Base-by-base conservation (phyloP, 1,139 yeast genomes). In the Pichia sp. region DNA sequence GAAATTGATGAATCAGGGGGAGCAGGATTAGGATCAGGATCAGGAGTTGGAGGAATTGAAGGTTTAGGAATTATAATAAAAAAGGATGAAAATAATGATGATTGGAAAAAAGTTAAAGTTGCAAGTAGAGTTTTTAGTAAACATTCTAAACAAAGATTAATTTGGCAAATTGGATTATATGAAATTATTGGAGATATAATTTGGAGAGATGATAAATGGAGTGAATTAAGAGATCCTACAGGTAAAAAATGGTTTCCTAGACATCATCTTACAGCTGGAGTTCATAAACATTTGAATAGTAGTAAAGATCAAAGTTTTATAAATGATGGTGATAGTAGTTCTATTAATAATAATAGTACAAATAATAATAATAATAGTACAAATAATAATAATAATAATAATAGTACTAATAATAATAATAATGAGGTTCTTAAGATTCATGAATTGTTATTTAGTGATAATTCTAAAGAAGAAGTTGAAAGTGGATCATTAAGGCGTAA, bases 151-250 rank as follows among this genome's bases (percentile, higher is more conserved):
- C 60, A 57, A 38, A 58, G 46, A 26, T 58, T 70, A 33, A 64
- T 72, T 5, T 87, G 95, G 95, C 80, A 83, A 40, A 74, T 86
- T 3, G 86, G 81, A 48, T 65, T 83, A 42, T 71, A 78, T 47
- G 96, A 87, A 60, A 64, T 75, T 36, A 66, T 79, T 7, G 73
- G 77, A 45, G 95, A 87, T 61, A 55, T 73, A 29, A 67, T 75
- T 0, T 86, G 95, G 92, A 71, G 90, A 56, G 68, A 74, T 7
- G 65, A 69, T n/a, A 84, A 83, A 59, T 80, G 86, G 81, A 69
- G 74, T 56, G 83, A 82, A 56, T 65, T 86, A 45, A 66, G 67
- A 39, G 72, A 73, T 47, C 68, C 83, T 0, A 65, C 70, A 7
- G 89, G 89, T 0, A 71, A 74, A 33, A 61, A 73, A 7, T 80